Evolutionary conservation across 306 rosid species (phyloP).

Genomic region (Alnus rubra): DNA sequence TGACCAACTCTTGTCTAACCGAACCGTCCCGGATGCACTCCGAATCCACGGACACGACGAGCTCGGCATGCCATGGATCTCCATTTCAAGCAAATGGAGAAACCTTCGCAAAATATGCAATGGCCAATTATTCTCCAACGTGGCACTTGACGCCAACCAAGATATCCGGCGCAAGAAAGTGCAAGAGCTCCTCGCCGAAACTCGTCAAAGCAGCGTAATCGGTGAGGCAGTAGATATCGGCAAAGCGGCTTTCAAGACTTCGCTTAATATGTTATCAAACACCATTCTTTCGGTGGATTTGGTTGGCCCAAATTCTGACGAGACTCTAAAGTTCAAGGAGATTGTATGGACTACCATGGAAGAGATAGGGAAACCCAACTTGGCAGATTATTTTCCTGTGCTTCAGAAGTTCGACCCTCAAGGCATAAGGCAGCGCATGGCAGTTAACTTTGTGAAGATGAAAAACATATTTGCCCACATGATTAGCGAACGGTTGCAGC

Average conservation of each 20-base stretch:
- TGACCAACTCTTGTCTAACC: slow-evolving; percentile 41
- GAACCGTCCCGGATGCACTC: slow-evolving; percentile 32
- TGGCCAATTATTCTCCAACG: slow-evolving; percentile 32
- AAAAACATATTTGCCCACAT: slow-evolving; percentile 8
- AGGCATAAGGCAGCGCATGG: slow-evolving; percentile 26
- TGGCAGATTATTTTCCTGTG: slow-evolving; percentile 44
- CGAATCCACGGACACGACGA: slow-evolving; percentile 27
- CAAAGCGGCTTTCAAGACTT: slow-evolving; percentile 35
- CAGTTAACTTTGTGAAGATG: slow-evolving; percentile 18
- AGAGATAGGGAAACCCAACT: slow-evolving; percentile 40
- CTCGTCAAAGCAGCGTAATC: neutral
- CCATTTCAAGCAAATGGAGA: slow-evolving; percentile 40
- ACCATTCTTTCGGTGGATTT: slow-evolving; percentile 49
- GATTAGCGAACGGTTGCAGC: slow-evolving; percentile 31
- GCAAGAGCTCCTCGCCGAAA: slow-evolving; percentile 26
- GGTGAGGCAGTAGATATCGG: slow-evolving; percentile 48
- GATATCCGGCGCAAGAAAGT: slow-evolving; percentile 17
- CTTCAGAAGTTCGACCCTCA: slow-evolving; percentile 45
- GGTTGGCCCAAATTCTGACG: slow-evolving; percentile 8
- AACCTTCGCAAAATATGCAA: slow-evolving; percentile 41
- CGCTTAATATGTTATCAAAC: slow-evolving; percentile 44
- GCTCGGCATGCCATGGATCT: slow-evolving; percentile 36
- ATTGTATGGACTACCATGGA: slow-evolving; percentile 25
- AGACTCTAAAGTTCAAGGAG: slow-evolving; percentile 35
- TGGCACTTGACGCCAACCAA: slow-evolving; percentile 36